A percentile compares a stretch with the other conserved stretches of the same genome.
These are phyloP conservation scores for Jamesozyma piceae DNA, from an alignment of 805 yeast genomes.

Conservation along the genomic window DNA sequence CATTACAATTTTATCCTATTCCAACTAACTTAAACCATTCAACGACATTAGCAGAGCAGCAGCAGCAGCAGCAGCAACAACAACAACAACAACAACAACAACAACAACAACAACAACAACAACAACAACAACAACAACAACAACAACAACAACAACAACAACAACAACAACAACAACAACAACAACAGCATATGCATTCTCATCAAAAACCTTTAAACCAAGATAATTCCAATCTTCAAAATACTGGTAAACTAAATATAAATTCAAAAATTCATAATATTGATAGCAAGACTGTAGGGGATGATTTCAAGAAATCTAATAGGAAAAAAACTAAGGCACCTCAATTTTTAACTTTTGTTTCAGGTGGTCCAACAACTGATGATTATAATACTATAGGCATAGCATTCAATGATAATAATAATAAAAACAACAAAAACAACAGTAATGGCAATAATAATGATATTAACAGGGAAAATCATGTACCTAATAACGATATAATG, in stretches of 20 bases:
- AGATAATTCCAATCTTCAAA: not conserved
- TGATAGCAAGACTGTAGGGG: not conserved
- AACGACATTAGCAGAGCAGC: not conserved
- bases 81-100: not conserved
- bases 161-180: not conserved
- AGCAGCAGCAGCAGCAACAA: not conserved
- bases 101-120: not conserved
- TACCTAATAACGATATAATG: not conserved
- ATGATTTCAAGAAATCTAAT: not conserved
- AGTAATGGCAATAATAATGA: not conserved
- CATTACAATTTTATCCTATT: slow-evolving; percentile 27
- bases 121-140: not conserved
- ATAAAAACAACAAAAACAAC: not conserved
- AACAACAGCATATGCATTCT: not conserved
- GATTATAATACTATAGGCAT: not conserved
- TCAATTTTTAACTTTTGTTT: slow-evolving; percentile 12
- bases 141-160: not conserved
- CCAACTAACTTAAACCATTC: slow-evolving; percentile 17
- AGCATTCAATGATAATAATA: not conserved
- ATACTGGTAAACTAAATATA: not conserved
- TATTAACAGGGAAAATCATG: not conserved
- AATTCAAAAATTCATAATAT: not conserved
- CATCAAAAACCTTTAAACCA: not conserved
- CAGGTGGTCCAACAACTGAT: slow-evolving; percentile 12
- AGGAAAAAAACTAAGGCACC: slow-evolving; percentile 1